These are phyloP conservation scores for Brassica cretica DNA, from an alignment of 345 rosid genomes.

Conservation along the genomic window DNA sequence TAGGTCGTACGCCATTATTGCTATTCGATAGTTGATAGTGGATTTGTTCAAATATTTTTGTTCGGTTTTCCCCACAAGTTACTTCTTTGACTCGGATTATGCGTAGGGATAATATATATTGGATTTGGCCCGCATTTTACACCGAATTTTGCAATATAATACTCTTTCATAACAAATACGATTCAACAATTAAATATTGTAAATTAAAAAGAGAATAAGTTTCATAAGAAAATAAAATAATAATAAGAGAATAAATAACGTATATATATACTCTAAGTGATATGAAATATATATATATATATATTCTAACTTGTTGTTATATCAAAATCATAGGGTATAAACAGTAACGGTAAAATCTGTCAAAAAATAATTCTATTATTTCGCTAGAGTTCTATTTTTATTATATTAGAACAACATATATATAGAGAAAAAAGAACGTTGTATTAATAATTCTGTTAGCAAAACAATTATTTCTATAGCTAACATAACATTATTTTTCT, in stretches of 20 bases:
- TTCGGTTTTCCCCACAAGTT: conserved; percentile 37
- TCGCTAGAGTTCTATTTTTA: neutral
- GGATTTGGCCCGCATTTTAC: neutral
- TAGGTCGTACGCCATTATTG: conserved; percentile 36
- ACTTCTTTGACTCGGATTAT: conserved; percentile 38
- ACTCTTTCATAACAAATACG: neutral
- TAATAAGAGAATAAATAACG: neutral
- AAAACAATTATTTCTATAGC: neutral
- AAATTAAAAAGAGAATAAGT: neutral
- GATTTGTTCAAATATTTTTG: conserved; percentile 37
- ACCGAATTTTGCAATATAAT: neutral
- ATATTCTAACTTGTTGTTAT: neutral
- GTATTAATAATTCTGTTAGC: neutral
- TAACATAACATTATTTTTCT: neutral
- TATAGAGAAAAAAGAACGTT: neutral
- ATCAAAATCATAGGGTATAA: neutral
- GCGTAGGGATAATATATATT: neutral
- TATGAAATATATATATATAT: neutral
- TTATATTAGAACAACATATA: neutral
- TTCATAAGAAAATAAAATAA: neutral
- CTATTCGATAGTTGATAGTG: conserved; percentile 15
- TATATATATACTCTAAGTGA: neutral
- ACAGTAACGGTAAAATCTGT: neutral
- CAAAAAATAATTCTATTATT: neutral
- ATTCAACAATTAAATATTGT: neutral